Conservation (phyloP, 2,329 filamentous ascomycete species). For the Fusarium sp. region DNA sequence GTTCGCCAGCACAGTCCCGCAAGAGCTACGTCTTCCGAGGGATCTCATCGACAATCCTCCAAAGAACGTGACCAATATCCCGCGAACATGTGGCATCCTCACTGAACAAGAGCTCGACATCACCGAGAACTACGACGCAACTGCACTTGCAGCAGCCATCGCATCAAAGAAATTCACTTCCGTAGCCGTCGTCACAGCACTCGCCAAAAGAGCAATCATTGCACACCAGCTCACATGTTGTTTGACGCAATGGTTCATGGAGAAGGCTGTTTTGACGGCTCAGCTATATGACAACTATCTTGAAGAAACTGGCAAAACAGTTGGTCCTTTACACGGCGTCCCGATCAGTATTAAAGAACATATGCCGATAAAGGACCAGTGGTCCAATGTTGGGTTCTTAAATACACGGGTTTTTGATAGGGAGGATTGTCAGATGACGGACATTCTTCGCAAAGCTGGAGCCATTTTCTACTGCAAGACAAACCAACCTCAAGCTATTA, state of each 20-base stretch:
- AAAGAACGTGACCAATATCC: slow-evolving; percentile 25
- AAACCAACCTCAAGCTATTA: slow-evolving; percentile 70
- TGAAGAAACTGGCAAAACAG: slow-evolving; percentile 48
- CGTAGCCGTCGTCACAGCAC: slow-evolving; percentile 59
- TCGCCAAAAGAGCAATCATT: slow-evolving; percentile 62
- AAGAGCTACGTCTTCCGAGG: neutral
- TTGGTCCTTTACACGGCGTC: slow-evolving; percentile 42
- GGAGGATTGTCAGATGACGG: slow-evolving; percentile 67
- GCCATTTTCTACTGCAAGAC: slow-evolving; percentile 63
- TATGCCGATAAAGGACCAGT: slow-evolving; percentile 65
- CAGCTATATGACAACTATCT: slow-evolving; percentile 57
- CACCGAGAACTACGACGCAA: slow-evolving; percentile 60
- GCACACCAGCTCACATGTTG: slow-evolving; percentile 69
- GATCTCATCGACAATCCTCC: slow-evolving; percentile 25
- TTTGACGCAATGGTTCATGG: slow-evolving; percentile 64
- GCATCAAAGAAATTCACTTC: slow-evolving; percentile 52
- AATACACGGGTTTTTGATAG: slow-evolving; percentile 58
- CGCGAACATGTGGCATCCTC: slow-evolving; percentile 56
- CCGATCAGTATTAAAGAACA: slow-evolving; percentile 58
- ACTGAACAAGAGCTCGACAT: slow-evolving; percentile 59
- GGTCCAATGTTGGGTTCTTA: slow-evolving; percentile 64
- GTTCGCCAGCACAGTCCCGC: neutral
- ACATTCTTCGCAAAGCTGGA: slow-evolving; percentile 67
- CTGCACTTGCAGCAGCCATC: slow-evolving; percentile 56
- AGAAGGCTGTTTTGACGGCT: slow-evolving; percentile 58